Conservation (phyloP, 805 yeast genomes). For the Saturnispora sekii region DNA sequence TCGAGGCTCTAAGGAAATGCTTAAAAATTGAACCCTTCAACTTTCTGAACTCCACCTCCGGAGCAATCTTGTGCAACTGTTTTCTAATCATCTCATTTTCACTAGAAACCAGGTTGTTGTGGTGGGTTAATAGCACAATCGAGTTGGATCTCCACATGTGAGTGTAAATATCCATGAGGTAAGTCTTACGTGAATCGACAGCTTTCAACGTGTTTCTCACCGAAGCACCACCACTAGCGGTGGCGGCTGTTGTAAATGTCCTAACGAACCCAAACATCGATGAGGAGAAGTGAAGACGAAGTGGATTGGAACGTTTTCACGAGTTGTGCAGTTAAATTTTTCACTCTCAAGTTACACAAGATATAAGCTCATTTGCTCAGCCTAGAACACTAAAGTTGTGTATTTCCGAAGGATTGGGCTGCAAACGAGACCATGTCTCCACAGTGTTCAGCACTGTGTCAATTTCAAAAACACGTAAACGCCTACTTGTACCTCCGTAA, state of each 20-base stretch:
- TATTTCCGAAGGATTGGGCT: conserved; percentile 36
- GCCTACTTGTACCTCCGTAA: conserved; percentile 76
- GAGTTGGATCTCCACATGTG: conserved; percentile 57
- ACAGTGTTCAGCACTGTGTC: conserved; percentile 41
- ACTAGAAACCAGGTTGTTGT: conserved; percentile 62
- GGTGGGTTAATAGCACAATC: conserved; percentile 72
- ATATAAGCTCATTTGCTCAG: not conserved
- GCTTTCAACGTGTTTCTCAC: conserved; percentile 42
- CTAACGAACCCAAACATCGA: not conserved
- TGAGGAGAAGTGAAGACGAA: not conserved
- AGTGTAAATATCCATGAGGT: conserved; percentile 70
- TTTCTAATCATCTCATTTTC: conserved; percentile 60
- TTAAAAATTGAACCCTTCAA: conserved; percentile 62
- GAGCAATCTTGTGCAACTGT: conserved; percentile 40
- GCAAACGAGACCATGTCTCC: conserved; percentile 65
- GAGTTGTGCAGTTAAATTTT: too few species aligned
- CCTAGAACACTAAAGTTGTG: conserved; percentile 5
- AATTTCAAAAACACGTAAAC: conserved; percentile 64
- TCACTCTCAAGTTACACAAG: too few species aligned
- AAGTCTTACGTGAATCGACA: conserved; percentile 71
- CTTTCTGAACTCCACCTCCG: conserved; percentile 39
- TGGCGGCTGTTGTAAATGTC: conserved; percentile 8
- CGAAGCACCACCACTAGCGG: not conserved
- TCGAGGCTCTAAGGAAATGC: conserved; percentile 65
- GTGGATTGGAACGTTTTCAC: too few species aligned